Conservation (phyloP, 768 basidiomycete species). For the Leccinum aurantiacum region DNA sequence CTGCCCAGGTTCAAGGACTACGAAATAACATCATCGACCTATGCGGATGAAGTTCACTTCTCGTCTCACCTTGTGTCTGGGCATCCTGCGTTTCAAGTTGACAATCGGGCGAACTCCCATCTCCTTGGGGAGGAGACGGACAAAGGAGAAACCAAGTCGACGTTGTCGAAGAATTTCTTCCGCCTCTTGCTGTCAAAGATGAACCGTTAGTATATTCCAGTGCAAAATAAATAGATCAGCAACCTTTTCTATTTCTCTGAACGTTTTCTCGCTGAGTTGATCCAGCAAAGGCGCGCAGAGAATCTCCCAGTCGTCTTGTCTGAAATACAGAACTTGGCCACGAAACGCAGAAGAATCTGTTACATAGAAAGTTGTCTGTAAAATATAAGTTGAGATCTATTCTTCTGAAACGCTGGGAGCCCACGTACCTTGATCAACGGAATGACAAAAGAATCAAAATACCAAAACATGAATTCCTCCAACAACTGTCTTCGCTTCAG, state of each 20-base stretch:
- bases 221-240: background rate
- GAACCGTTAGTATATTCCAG: constrained; percentile 1
- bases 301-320: constrained; percentile 90
- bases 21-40: background rate
- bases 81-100: constrained; percentile 67
- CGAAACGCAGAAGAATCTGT: constrained; percentile 88
- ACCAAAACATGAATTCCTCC: constrained; percentile 93
- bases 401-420: background rate
- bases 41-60: background rate
- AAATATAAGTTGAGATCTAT: background rate
- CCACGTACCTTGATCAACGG: constrained; percentile 70
- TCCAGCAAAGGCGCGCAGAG: constrained; percentile 81
- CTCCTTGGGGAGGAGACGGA: constrained; percentile 91
- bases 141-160: constrained; percentile 78
- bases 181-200: constrained; percentile 52
- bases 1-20: constrained; percentile 33
- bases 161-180: constrained; percentile 68
- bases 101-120: constrained; percentile 94
- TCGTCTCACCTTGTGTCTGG: constrained; percentile 31
- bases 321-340: constrained; percentile 85
- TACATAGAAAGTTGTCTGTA: constrained; percentile 88
- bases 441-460: constrained; percentile 82
- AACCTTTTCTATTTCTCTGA: constrained; percentile 70
- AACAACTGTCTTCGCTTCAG: constrained; percentile 77
- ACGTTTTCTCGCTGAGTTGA: constrained; percentile 67